These are phyloP conservation scores for Mercurialis annua DNA, from an alignment of 345 rosid genomes.

Conservation along the genomic window DNA sequence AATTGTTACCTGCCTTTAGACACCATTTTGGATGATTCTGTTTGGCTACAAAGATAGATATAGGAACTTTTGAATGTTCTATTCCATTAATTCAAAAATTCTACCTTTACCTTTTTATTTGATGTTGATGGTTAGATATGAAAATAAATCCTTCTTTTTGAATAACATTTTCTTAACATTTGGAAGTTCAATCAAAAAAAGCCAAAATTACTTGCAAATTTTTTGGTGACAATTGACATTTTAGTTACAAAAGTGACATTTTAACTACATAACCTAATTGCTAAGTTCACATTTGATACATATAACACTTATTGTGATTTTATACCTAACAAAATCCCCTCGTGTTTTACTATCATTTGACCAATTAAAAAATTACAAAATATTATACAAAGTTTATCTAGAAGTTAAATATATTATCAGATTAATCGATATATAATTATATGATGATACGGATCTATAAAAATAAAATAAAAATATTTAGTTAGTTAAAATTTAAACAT, in stretches of 20 bases:
- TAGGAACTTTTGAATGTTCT: background rate
- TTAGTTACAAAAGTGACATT: background rate
- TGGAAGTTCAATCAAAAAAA: no score
- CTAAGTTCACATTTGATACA: background rate
- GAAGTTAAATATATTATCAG: no score
- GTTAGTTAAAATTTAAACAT: background rate
- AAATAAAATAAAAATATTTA: no score
- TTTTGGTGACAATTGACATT: no score
- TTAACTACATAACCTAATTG: background rate
- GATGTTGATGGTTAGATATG: background rate
- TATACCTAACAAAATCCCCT: background rate
- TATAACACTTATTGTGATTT: background rate
- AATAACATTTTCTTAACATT: background rate
- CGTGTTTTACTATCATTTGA: background rate
- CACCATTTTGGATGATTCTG: no score
- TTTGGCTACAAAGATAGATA: no score
- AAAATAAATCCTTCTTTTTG: background rate
- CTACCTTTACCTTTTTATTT: background rate
- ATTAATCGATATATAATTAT: no score
- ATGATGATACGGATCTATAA: no score
- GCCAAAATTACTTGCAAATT: no score
- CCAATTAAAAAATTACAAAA: no score
- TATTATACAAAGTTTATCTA: no score
- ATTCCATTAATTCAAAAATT: background rate
- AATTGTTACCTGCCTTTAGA: no score